phyloP scores from a whole-genome alignment of 257 asterid genomes.

The Hygrophila difformis region DNA sequence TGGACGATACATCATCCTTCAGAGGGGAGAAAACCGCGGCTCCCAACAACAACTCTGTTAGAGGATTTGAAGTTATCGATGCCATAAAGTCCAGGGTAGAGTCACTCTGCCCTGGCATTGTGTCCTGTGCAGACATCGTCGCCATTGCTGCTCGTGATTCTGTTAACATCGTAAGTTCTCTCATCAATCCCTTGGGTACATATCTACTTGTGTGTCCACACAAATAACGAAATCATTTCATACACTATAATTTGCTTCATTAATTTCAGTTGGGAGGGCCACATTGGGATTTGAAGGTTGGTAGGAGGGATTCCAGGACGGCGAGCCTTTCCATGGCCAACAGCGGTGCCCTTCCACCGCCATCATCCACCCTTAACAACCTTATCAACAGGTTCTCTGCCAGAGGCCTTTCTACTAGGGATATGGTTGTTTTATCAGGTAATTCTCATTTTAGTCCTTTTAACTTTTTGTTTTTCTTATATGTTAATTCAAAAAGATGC shows the following conservation, averaged over 20 bases:
- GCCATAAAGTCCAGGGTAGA: constrained; percentile 66
- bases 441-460: too few relatives aligned
- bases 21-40: constrained; percentile 66
- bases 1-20: constrained; percentile 71
- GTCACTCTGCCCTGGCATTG: constrained; percentile 52
- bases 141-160: constrained; percentile 81
- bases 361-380: constrained; percentile 59
- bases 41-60: constrained; percentile 57
- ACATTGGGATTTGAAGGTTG: constrained; percentile 57
- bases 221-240: too few relatives aligned
- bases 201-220: too few relatives aligned
- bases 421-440: constrained; percentile 81
- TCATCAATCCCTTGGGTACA: neutral
- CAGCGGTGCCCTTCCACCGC: constrained; percentile 58
- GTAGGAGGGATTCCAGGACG: constrained; percentile 76
- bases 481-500: too few relatives aligned
- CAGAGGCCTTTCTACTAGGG: constrained; percentile 65
- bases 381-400: constrained; percentile 49
- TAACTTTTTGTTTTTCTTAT: too few relatives aligned
- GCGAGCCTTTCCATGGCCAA: constrained; percentile 76
- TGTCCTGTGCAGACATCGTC: constrained; percentile 76
- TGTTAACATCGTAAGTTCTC: constrained; percentile 36
- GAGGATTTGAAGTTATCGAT: constrained; percentile 84
- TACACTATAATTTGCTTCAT: neutral
- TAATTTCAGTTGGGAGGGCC: constrained; percentile 70